Evolutionary conservation across 495 filamentous ascomycete genomes (phyloP), one percentile per base, ranked within the genome.

Genomic region (Lophiotrema nucula): DNA sequence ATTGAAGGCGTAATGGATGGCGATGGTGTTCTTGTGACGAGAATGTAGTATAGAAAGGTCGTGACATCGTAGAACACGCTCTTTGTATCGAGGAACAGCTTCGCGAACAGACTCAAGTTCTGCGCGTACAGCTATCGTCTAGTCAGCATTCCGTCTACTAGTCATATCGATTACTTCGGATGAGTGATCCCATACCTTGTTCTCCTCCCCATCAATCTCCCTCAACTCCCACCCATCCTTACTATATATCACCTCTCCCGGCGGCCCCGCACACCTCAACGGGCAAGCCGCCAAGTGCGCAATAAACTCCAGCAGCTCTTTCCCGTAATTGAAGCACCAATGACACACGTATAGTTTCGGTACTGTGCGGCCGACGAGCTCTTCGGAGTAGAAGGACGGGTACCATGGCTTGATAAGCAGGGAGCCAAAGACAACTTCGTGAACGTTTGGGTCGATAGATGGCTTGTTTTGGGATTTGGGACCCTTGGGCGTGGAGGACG

Each of bases 31-130:
- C 81, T 85, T 56, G 85, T 76, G 43, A 88, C 82, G 50, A 97
- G 84, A 19, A 95, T 83, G 69, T 95, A 97, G 78, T 96, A 99
- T 63, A 92, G 84, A 75, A 99, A 99, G 53, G 88, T 89, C 31
- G 84, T 83, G 56, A 96, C 90, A 66, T 97, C 95, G 77, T 95
- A 99, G 74, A 96, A 97, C 57, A 99, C 91, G 19, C 90, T 95
- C 70, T 99, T 99, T 69, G 92, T 96, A 70, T 97, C 92, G 51
- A 98, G 85, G 72, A 96, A 98, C 47, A 98, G 81, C 68, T 97
- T 97, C n/a, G 90, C 89, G 72, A 97, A 96, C 37, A 98, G 86
- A 18, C 88, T 95, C 50, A 98, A 81, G 68, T 96, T 96, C 73
- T 97, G 93, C 60, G 88, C 89, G 73, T 91, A 98, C 13, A 96